Conservation (phyloP, 2,329 filamentous ascomycete genomes). For the Aspergillus piperis region DNA sequence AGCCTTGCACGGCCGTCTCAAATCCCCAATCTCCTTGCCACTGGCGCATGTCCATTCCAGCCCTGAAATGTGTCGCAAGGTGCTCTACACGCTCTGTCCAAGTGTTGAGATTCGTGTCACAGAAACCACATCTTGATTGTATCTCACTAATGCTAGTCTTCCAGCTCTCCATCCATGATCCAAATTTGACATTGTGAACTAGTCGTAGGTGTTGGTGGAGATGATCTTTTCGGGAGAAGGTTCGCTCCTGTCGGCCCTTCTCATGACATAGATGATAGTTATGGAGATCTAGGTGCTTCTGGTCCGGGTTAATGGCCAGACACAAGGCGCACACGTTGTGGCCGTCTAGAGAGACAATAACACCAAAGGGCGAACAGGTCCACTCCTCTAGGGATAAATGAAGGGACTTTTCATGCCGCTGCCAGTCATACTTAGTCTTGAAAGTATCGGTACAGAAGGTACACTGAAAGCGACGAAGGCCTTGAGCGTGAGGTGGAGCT, state of each 20-base stretch:
- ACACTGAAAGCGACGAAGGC: constrained; percentile 38
- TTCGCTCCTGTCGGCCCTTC: constrained; percentile 55
- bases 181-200: constrained; percentile 53
- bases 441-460: constrained; percentile 53
- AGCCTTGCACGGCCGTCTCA: constrained; percentile 33
- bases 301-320: constrained; percentile 47
- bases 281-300: constrained; percentile 55
- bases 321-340: constrained; percentile 50
- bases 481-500: constrained; percentile 31
- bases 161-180: constrained; percentile 55
- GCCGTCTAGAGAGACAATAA: constrained; percentile 34
- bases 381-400: constrained; percentile 51
- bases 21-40: constrained; percentile 43
- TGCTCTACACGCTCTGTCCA: constrained; percentile 30
- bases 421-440: constrained; percentile 51
- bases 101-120: constrained; percentile 2
- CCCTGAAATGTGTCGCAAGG: constrained; percentile 39
- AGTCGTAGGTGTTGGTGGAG: constrained; percentile 59
- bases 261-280: constrained; percentile 55
- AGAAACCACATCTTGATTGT: constrained; percentile 41
- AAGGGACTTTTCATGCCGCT: constrained; percentile 50
- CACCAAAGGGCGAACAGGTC: constrained; percentile 56
- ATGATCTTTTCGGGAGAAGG: constrained; percentile 62
- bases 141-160: constrained; percentile 53
- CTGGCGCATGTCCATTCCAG: constrained; percentile 35